Evolutionary conservation across 441 rosid genomes (phyloP).

Genomic region (Croton setiger): DNA sequence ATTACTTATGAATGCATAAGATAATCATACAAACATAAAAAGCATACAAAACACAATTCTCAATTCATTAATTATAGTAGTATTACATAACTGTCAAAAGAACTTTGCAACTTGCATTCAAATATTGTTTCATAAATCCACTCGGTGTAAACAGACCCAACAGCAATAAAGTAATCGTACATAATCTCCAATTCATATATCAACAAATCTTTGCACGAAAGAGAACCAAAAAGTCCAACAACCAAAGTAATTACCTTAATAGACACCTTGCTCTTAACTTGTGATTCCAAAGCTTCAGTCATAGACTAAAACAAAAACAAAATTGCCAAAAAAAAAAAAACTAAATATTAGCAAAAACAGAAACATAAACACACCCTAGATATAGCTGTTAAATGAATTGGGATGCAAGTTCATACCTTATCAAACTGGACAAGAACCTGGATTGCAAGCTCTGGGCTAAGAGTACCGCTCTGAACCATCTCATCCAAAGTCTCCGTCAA

Average conservation of each 20-base stretch:
- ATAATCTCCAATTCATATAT: neutral
- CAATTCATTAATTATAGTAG: neutral
- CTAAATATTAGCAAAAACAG: conserved; percentile 2
- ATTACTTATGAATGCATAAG: neutral
- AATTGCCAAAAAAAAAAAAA: no score
- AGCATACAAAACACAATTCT: neutral
- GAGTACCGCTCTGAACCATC: conserved; percentile 90
- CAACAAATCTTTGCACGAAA: neutral
- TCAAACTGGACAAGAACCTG: conserved; percentile 97
- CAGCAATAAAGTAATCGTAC: neutral
- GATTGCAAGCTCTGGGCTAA: conserved; percentile 90
- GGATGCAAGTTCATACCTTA: conserved; percentile 45
- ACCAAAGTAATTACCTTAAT: conserved; percentile 51
- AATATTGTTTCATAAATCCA: no score
- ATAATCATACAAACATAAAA: neutral
- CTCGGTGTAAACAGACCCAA: neutral
- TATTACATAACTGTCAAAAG: neutral
- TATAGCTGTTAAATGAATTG: neutral
- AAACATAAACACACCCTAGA: neutral
- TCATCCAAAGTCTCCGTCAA: conserved; percentile 93
- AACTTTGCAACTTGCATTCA: neutral
- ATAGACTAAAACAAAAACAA: conserved; percentile 62
- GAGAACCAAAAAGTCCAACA: neutral
- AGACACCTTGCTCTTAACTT: conserved; percentile 90
- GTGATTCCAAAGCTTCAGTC: conserved; percentile 86